Conservation (phyloP, 2,329 filamentous ascomycete species). For the Botrytis paeoniae region DNA sequence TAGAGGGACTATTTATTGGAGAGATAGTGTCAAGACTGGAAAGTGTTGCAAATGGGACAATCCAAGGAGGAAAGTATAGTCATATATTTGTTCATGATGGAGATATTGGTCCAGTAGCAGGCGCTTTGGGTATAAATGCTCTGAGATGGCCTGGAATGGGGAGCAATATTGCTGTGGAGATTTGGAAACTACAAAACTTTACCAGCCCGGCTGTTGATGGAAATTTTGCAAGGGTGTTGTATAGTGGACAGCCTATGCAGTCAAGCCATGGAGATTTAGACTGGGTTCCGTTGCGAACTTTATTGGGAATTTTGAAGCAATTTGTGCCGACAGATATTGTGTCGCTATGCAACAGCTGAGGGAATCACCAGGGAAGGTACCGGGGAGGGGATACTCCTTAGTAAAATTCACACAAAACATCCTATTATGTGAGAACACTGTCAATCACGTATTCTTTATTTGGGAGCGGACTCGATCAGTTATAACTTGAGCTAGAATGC, state of each 20-base stretch:
- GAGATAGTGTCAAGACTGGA: constrained; percentile 39
- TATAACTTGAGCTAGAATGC: neutral
- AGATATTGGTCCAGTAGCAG: constrained; percentile 37
- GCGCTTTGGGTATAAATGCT: constrained; percentile 38
- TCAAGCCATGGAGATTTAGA: constrained; percentile 30
- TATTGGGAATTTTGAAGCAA: constrained; percentile 25
- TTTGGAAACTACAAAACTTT: constrained; percentile 36
- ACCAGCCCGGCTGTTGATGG: neutral
- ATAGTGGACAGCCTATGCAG: constrained; percentile 31
- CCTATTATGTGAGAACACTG: too few relatives aligned
- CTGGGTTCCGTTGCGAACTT: constrained; percentile 26
- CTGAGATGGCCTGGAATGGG: constrained; percentile 43
- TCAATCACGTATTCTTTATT: neutral
- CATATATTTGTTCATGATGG: constrained; percentile 42
- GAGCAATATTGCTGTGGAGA: constrained; percentile 41
- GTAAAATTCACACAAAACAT: neutral
- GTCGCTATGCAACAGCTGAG: constrained; percentile 12
- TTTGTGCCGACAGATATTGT: constrained; percentile 31
- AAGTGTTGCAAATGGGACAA: constrained; percentile 31
- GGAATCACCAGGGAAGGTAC: neutral
- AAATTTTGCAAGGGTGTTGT: constrained; percentile 34
- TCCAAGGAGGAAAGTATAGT: constrained; percentile 27
- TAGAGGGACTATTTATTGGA: constrained; percentile 41
- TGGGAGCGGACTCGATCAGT: neutral
- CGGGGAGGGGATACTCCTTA: too few relatives aligned